Evolutionary conservation across 805 yeast genomes (phyloP), one percentile per base, ranked within the genome.

Genomic region (Jamesozyma rosinii): DNA sequence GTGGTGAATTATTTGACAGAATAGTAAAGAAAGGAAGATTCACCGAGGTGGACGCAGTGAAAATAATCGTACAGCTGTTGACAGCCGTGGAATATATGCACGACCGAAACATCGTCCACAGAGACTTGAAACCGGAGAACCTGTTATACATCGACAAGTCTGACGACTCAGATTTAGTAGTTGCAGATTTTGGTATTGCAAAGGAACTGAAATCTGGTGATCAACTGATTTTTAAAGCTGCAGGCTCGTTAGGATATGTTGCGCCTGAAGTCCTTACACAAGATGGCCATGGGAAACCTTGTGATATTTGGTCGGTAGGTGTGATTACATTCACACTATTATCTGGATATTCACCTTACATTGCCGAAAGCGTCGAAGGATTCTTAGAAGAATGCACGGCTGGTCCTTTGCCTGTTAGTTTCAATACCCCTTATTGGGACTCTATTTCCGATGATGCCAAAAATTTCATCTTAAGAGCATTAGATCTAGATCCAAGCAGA

Each of bases 171-270:
- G 78, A 76, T 42, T 70, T 90, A 30, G 96, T 89, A 9, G 69
- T 90, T 48, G 96, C 97, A 0, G 98, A 90, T 66, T 90, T 90
- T 63, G 98, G 98, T 40, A 92, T 90, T 49, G 96, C 97, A 29
- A 86, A 86, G 61, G 74, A 77, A 53, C 67, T 90, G 49, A 69
- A 72, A 44, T 63, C 71, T 9, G 72, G 77, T 3, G 75, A 78
- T 51, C 86, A 83, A 44, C 67, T 76, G 46, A 68, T 86, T 45
- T 78, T 73, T 31, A 69, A 81, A 19, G 80, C 84, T 35, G 95
- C 95, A 0, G 97, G 97, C 1, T 84, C 95, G 1, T 80, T 86
- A 64, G 97, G 98, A 1, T 90, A 90, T 62, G 96, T 95, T 31
- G 97, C 97, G 0, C 98, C 98, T 1, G 98, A 90, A 59, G 88